These are phyloP conservation scores for Fusarium sp. DNA, from an alignment of 2,329 filamentous ascomycete genomes.

Conservation along the genomic window DNA sequence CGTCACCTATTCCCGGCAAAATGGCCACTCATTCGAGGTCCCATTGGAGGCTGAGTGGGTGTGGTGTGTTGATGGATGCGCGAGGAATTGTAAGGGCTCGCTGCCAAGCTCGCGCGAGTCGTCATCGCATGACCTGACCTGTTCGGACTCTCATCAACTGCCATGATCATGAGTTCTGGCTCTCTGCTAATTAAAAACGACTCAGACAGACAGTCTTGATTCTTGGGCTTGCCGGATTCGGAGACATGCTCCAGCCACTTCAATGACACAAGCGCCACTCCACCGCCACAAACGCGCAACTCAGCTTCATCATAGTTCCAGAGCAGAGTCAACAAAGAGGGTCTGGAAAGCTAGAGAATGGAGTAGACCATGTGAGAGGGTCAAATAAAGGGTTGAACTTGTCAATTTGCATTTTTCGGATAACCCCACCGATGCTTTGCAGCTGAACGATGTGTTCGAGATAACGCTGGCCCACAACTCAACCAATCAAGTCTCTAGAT, in stretches of 20 bases:
- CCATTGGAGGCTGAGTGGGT: constrained; percentile 10
- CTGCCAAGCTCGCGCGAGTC: constrained; percentile 15
- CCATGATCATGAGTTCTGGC: constrained; percentile 15
- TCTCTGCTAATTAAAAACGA: not conserved
- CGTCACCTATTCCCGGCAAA: not conserved
- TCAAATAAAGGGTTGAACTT: not conserved
- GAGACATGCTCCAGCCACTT: constrained; percentile 30
- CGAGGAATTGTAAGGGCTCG: not conserved
- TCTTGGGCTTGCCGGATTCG: constrained; percentile 19
- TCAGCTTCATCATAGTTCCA: not conserved
- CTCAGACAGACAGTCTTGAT: not conserved
- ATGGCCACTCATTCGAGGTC: not conserved
- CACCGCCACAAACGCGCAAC: constrained; percentile 37
- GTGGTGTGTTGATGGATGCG: constrained; percentile 2
- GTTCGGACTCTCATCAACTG: not conserved
- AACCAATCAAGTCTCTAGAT: constrained; percentile 16
- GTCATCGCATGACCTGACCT: constrained; percentile 25
- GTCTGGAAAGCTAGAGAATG: not conserved
- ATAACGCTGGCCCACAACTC: not conserved
- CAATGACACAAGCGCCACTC: constrained; percentile 13
- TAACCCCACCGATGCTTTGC: not conserved
- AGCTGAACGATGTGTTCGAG: constrained; percentile 5
- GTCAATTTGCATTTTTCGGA: not conserved
- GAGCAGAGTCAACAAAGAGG: not conserved
- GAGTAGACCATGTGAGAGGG: not conserved